Evolutionary conservation across 2,329 filamentous ascomycete species (phyloP), one percentile per base, ranked within the genome.

Genomic region (Ophiocordyceps robertsii): DNA sequence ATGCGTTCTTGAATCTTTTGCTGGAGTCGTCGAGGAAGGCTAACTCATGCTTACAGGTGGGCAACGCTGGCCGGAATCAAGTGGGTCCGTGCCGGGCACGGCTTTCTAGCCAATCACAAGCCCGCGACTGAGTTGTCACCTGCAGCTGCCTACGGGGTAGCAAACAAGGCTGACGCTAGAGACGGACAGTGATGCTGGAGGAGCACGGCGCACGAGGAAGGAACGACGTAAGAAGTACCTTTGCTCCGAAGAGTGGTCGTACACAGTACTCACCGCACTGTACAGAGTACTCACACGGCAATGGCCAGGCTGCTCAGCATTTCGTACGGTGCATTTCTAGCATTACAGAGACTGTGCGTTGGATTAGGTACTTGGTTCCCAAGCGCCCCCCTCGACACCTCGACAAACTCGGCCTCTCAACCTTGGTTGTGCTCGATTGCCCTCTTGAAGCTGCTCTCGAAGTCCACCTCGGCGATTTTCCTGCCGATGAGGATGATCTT

Each of bases 401-500:
- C 4, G 19, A 19, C 19, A 19, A 19, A 19, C 19, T 19, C 19
- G 19, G 19, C 19, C 19, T 19, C 24, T 36, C 16, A 16, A 7
- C n/a, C 6, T 40, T 47, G 44, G 53, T 30, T 47, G 47, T 7
- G 11, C 10, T 41, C 12, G 10, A 63, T 35, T 11, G 51, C 44
- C 57, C 46, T 42, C 38, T 48, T 52, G 39, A 68, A 59, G 46
- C 64, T 80, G 41, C 58, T 54, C 47, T 65, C 61, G 51, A 82
- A 74, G 43, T 73, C 63, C 38, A 72, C 62, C n/a, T 58, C 59
- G 17, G 59, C 63, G 42, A 82, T 53, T 37, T 71, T 63, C 45
- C 74, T 68, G 37, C 79, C 79, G 56, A 83, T 82, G 38, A 83
- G 53, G 10, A 83, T 73, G 39, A 83, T 63, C 56, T 83, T 83